Evolutionary conservation across 768 basidiomycete genomes (phyloP).

Genomic region (Tephrocybe sp.): DNA sequence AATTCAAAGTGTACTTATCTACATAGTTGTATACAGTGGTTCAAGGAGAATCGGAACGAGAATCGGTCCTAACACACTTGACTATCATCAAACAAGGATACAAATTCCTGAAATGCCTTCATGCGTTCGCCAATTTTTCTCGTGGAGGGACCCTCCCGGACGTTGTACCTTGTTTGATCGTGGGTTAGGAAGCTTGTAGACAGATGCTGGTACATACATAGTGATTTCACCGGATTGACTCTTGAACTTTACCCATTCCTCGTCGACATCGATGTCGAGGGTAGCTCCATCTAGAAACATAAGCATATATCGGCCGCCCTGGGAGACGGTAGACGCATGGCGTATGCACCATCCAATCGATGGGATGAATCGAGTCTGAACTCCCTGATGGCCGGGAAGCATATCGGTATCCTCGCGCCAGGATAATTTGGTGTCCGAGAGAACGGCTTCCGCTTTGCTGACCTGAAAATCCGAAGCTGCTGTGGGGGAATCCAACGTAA

Average conservation of each 20-base stretch:
- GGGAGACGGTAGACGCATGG: constrained; percentile 33
- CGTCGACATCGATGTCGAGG: constrained; percentile 41
- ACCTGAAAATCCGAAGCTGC: background rate
- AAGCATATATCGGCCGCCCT: constrained; percentile 40
- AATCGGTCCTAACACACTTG: background rate
- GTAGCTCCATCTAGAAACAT: constrained; percentile 42
- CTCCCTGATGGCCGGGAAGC: constrained; percentile 9
- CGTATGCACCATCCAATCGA: constrained; percentile 43
- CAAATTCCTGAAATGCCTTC: constrained; percentile 40
- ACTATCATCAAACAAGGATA: constrained; percentile 37
- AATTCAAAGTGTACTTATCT: too few species aligned
- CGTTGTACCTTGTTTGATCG: constrained; percentile 34
- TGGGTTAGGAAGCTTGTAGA: too few species aligned
- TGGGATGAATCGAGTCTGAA: constrained; percentile 38
- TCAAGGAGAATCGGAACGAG: background rate
- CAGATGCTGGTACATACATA: constrained; percentile 25
- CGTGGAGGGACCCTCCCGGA: constrained; percentile 31
- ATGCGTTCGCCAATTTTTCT: constrained; percentile 36
- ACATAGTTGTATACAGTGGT: background rate
- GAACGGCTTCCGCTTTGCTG: constrained; percentile 1
- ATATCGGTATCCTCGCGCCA: constrained; percentile 18
- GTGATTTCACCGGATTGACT: constrained; percentile 24
- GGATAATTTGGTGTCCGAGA: constrained; percentile 4
- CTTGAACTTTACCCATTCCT: constrained; percentile 37
- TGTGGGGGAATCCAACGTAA: background rate